Conservation (phyloP, 1,139 yeast genomes). For the Pichia sp. region DNA sequence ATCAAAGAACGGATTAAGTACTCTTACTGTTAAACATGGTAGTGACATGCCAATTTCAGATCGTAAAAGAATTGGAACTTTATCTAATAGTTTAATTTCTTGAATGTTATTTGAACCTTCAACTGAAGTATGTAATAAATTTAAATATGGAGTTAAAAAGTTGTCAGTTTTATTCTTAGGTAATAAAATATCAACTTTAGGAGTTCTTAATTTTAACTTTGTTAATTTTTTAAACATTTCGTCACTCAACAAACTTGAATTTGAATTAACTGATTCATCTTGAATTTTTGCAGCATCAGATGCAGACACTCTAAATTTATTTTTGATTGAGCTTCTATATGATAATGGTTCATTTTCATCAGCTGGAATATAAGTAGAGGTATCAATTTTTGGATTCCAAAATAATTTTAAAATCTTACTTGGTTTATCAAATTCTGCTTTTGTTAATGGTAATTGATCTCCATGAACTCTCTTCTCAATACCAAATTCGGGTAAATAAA, state of each 20-base stretch:
- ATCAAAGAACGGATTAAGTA: constrained; percentile 72
- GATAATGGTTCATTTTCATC: constrained; percentile 77
- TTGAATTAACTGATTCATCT: constrained; percentile 34
- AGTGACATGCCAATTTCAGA: constrained; percentile 94
- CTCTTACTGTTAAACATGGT: constrained; percentile 90
- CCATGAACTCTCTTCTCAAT: constrained; percentile 97
- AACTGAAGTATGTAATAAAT: constrained; percentile 47
- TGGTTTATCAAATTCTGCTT: constrained; percentile 82
- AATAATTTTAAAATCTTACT: constrained; percentile 68
- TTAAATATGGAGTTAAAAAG: constrained; percentile 51
- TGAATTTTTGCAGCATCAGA: constrained; percentile 60
- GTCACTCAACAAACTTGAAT: constrained; percentile 33
- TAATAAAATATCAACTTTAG: constrained; percentile 41
- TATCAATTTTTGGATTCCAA: constrained; percentile 89
- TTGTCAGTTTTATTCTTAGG: constrained; percentile 20
- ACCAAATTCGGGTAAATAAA: constrained; percentile 89
- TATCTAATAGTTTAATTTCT: constrained; percentile 69
- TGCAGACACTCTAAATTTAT: constrained; percentile 70
- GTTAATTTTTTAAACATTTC: constrained; percentile 43
- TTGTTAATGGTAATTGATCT: constrained; percentile 85
- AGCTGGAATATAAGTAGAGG: constrained; percentile 85
- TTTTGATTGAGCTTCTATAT: constrained; percentile 70
- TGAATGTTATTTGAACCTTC: constrained; percentile 66
- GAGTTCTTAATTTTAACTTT: constrained; percentile 46
- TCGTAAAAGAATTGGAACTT: constrained; percentile 78